Base-by-base conservation (phyloP, 2,329 filamentous ascomycete genomes). In the Xylaria sp. region DNA sequence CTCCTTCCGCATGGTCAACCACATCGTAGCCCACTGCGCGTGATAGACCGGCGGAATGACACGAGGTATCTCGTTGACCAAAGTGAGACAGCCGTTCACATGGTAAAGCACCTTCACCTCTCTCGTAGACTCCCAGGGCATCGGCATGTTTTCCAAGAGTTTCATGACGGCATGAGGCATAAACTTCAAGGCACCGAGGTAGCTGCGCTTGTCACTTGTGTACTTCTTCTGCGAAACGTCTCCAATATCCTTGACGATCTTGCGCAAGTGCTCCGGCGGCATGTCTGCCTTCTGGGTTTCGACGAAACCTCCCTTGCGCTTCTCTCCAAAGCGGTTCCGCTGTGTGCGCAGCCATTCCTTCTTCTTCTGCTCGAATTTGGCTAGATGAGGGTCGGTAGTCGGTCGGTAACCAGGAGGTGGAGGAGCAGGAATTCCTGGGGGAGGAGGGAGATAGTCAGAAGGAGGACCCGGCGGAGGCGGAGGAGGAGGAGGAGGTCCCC, bases 171-270 rank as follows among this genome's bases (percentile, higher is more conserved):
- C 96, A 80, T 99, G 96, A 1, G 96, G 96, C 96, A 99, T 99
- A 84, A 98, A 99, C 83, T 99, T 99, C 72, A 99, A 84, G 41
- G 97, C 96, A 72, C 97, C 97, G 57, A 99, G 87, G 81, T 99
- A 99, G 82, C 94, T 98, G 75, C 96, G 90, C 87, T 99, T 99
- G 84, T 99, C 96, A 78, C 92, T 97, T 74, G 94, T 98, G 85
- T 98, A 99, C 82, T 98, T 98, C 85, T 98, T 98, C 82, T 99
- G 97, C 63, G 95, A 98, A 60, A 99, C 95, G 85, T 99, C 96
- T 75, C 97, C 97, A 79, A 99, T 99, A 81, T 99, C 96, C 81
- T 92, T 94, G 69, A 99, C 95, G 73, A 98, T 98, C 85, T 99
- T 99, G 75, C 97, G 93, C 80, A 99, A 80, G 88, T 99, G 96